Base-by-base conservation (phyloP, 192 early-diverging fungal species). In the Coemansia sp. region DNA sequence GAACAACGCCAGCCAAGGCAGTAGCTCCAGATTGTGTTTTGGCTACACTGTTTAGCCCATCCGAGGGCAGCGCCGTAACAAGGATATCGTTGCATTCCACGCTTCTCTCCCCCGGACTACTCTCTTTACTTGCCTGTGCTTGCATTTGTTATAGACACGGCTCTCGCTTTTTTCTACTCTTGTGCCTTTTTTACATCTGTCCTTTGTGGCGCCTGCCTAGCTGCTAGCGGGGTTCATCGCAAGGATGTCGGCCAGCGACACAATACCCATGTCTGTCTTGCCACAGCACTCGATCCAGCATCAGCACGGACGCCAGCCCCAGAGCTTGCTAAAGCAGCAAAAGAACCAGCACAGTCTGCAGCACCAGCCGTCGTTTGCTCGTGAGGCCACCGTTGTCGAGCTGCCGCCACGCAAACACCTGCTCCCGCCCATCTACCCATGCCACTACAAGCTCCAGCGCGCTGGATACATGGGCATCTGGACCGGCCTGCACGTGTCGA, bases 401-500 rank as follows among this genome's bases (percentile, higher is more conserved):
- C 70, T 64, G 65, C 62, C 60, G 2, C 65, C 40, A 39, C 73
- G 73, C 55, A 74, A 65, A 56, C 66, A 72, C 26, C 46, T 81
- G 23, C 62, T 74, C 28, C 78, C 78, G 18, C 78, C 78, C 3
- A 69, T 81, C 37, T 81, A 66, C n/a, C 78, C 78, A n/a, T 81
- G 78, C 48, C 78, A 81, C 63, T 81, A 75, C 68, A 81, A 71
- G 66, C 51, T 81, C 9, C 78, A 81, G 70, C 78, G 78, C 5
- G 78, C 73, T 23, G 78, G 78, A 2, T 75, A 61, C 33, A 81
- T 81, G 73, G 72, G 78, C 10, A 59, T 64, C 2, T 81, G 78
- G 78, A 31, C 62, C 16, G 78, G 78, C n/a, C 34, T 60, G 43
- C 73, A 81, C 37, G 66, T 48, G 34, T 61, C 78, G 9, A 69